Base-by-base conservation (phyloP, 805 yeast species). In the Ogataea trehalophila region DNA sequence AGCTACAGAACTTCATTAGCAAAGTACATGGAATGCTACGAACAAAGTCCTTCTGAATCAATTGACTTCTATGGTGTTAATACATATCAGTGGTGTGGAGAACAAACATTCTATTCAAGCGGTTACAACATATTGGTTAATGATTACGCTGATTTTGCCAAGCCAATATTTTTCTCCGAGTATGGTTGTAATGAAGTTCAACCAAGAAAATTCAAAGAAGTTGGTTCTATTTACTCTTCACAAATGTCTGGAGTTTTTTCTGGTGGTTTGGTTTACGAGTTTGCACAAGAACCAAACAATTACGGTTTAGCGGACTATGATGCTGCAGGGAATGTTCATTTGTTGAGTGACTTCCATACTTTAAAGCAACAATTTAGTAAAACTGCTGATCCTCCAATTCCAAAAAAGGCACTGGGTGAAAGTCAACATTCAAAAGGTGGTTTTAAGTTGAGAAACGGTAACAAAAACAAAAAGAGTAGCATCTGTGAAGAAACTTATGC, bases 121-220 rank as follows among this genome's bases (percentile, higher is more conserved):
- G 97, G 97, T 0, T 85, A 83, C 57, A 67, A 74, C 50, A 55
- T 69, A n/a, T 76, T 92, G 33, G 86, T 87, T 8, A 73, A 73
- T 33, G 95, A 87, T 51, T 91, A 89, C 61, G 61, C 68, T 20
- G 76, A 77, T 34, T 88, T 77, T 61, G 64, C 85, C 2, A 78
- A 81, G 47, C 98, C 98, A 0, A 77, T 92, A 0, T 86, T 92
- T 63, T 78, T 92, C 45, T 88, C 97, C 1, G 98, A 92, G 70
- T 89, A 81, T 68, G 97, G 97, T 6, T 90, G 97, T 67, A 90
- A 90, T 60, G 83, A 80, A 50, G 84, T 90, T 2, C 66, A 71
- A 23, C 97, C 97, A 2, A 76, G 97, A 51, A 56, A 67, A 5
- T 91, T 91, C 66, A 87, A 83, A 39, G 97, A 91, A 62, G 78